Percentiles rank a stretch among this genome's conserved stretches.
Evolutionary conservation across 1,139 yeast species (phyloP).

Genomic region (Yamadazyma songkhlaensis): DNA sequence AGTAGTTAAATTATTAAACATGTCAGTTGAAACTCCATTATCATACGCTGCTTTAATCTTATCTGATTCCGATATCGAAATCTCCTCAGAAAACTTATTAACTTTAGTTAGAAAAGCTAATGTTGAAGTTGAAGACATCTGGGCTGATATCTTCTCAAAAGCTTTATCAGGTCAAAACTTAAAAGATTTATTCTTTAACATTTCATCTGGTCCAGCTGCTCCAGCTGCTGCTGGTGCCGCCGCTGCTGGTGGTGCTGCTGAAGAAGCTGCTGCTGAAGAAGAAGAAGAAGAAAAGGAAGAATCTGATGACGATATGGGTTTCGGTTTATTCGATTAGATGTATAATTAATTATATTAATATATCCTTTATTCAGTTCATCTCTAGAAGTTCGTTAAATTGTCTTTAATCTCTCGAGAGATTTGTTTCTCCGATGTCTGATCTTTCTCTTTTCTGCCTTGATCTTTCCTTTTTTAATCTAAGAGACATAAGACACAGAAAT

Average conservation of each 20-base stretch:
- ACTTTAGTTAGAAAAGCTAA: slow-evolving; percentile 55
- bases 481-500: too few species aligned
- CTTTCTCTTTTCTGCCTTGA: neutral
- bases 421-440: neutral
- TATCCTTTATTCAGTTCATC: neutral
- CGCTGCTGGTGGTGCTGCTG: slow-evolving; percentile 57
- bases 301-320: slow-evolving; percentile 77
- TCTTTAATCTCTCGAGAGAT: neutral
- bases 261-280: slow-evolving; percentile 52
- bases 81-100: slow-evolving; percentile 72
- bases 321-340: slow-evolving; percentile 76
- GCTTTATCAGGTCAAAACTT: slow-evolving; percentile 79
- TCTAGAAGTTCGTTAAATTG: neutral
- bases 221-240: slow-evolving; percentile 59
- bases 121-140: slow-evolving; percentile 54
- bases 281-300: slow-evolving; percentile 57
- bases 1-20: slow-evolving; percentile 32
- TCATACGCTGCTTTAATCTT: slow-evolving; percentile 87
- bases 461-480: too few species aligned
- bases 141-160: slow-evolving; percentile 82
- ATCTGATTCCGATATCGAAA: slow-evolving; percentile 80
- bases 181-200: slow-evolving; percentile 73
- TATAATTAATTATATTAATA: slow-evolving; percentile 7
- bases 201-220: slow-evolving; percentile 68
- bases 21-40: slow-evolving; percentile 82